These are phyloP conservation scores for Cichorium intybus DNA, from an alignment of 140 eudicot species.

Conservation along the genomic window DNA sequence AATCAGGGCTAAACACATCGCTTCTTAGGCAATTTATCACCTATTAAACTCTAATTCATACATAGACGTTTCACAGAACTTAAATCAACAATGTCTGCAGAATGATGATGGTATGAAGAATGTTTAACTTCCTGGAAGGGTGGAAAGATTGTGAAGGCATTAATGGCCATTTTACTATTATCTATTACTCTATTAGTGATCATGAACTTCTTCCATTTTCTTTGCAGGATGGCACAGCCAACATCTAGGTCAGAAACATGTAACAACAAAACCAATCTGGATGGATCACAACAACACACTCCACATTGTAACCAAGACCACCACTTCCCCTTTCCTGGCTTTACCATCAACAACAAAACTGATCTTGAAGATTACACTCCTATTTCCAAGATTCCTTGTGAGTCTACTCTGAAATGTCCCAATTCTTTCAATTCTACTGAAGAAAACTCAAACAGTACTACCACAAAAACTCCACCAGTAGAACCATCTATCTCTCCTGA, in stretches of 20 bases:
- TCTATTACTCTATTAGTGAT: slow-evolving; percentile 6
- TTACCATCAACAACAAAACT: slow-evolving; percentile 18
- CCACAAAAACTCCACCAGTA: slow-evolving; percentile 64
- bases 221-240: slow-evolving; percentile 29
- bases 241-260: slow-evolving; percentile 30
- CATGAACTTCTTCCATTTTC: not conserved
- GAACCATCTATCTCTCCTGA: slow-evolving; percentile 91
- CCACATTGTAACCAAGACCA: slow-evolving; percentile 29
- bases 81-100: not conserved
- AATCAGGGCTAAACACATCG: not conserved
- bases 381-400: slow-evolving; percentile 39
- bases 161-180: not conserved
- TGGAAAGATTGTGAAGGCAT: slow-evolving; percentile 1
- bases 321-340: slow-evolving; percentile 28
- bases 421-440: slow-evolving; percentile 21
- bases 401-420: slow-evolving; percentile 27
- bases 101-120: not conserved
- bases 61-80: not conserved
- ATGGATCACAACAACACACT: slow-evolving; percentile 6
- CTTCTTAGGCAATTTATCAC: not conserved
- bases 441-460: slow-evolving; percentile 33
- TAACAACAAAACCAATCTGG: slow-evolving; percentile 10
- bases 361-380: slow-evolving; percentile 54
- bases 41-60: not conserved
- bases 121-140: not conserved